A percentile compares a stretch with the other conserved stretches of the same genome.
phyloP scores from a whole-genome alignment of 352 stramenopile species.

The Phytophthora tentaculata region DNA sequence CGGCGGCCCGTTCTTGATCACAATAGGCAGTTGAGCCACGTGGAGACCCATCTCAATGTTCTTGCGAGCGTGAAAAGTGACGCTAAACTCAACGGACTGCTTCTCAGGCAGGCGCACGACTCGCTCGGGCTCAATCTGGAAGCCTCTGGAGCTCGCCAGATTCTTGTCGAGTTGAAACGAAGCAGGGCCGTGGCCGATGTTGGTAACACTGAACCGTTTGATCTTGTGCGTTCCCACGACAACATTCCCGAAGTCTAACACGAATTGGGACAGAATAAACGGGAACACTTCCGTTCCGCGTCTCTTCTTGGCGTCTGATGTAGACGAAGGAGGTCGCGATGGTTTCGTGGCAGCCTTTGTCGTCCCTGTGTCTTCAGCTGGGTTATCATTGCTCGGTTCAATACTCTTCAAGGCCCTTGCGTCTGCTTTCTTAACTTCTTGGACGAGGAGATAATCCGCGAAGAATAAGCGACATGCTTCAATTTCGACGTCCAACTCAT shows the following conservation, averaged over 20 bases:
- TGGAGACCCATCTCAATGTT: constrained; percentile 81
- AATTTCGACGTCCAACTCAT: constrained; percentile 82
- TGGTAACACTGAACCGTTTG: constrained; percentile 93
- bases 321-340: constrained; percentile 3
- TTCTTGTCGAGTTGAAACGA: constrained; percentile 95
- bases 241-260: constrained; percentile 95
- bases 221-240: constrained; percentile 92
- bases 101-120: constrained; percentile 93
- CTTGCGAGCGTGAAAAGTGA: constrained; percentile 92
- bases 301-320: constrained; percentile 39
- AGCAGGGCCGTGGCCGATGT: constrained; percentile 85
- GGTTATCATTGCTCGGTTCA: constrained; percentile 17
- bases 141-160: constrained; percentile 81
- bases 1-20: constrained; percentile 91
- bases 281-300: constrained; percentile 43
- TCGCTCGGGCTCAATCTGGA: constrained; percentile 93
- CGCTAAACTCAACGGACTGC: constrained; percentile 87
- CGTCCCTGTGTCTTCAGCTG: constrained; percentile 11
- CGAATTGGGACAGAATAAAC: constrained; percentile 91
- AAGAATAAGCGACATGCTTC: constrained; percentile 91
- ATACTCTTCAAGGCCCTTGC: constrained; percentile 19
- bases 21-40: constrained; percentile 84
- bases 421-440: constrained; percentile 47
- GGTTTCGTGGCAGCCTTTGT: constrained; percentile 14
- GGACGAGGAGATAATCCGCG: constrained; percentile 74